Conservation (phyloP, 202 grass and related monocot genomes). For the Schoenoplectus tabernaemontani region DNA sequence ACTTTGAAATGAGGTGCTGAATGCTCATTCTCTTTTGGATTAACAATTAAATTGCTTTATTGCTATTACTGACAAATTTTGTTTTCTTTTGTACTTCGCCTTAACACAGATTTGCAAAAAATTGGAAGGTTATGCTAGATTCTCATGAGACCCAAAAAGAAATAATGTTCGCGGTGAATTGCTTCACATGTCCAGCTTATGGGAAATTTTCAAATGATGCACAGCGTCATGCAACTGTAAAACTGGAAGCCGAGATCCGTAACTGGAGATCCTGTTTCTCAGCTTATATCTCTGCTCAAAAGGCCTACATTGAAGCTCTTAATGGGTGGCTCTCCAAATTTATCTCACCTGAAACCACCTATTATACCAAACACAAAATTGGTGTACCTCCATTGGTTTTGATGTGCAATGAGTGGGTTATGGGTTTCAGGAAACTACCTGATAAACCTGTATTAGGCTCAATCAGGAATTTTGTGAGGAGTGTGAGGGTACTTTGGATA, state of each 20-base stretch:
- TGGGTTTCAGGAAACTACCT: constrained; percentile 37
- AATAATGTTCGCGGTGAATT: constrained; percentile 93
- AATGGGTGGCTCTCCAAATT: constrained; percentile 91
- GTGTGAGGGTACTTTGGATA: constrained; percentile 70
- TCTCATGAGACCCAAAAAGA: constrained; percentile 90
- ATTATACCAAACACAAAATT: constrained; percentile 50
- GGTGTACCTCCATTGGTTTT: constrained; percentile 48
- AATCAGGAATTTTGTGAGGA: constrained; percentile 76
- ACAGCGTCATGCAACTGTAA: constrained; percentile 73
- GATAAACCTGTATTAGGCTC: constrained; percentile 42
- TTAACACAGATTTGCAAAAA: constrained; percentile 42
- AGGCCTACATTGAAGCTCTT: constrained; percentile 64
- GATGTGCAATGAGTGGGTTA: constrained; percentile 62
- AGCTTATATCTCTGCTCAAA: constrained; percentile 56
- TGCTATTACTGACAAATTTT: neutral
- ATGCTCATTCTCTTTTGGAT: neutral
- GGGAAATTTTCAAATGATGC: constrained; percentile 82
- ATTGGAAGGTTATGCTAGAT: constrained; percentile 86
- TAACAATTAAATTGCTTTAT: neutral
- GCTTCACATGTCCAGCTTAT: constrained; percentile 82
- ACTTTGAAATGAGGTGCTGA: neutral
- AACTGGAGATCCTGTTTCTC: constrained; percentile 86
- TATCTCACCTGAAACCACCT: constrained; percentile 48
- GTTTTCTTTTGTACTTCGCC: constrained; percentile 6
- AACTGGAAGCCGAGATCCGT: constrained; percentile 65